A percentile compares a stretch with the other conserved stretches of the same genome.
Evolutionary conservation across 1,284 basidiomycete species (phyloP).

Genomic region (Stygiomarasmius scandens): DNA sequence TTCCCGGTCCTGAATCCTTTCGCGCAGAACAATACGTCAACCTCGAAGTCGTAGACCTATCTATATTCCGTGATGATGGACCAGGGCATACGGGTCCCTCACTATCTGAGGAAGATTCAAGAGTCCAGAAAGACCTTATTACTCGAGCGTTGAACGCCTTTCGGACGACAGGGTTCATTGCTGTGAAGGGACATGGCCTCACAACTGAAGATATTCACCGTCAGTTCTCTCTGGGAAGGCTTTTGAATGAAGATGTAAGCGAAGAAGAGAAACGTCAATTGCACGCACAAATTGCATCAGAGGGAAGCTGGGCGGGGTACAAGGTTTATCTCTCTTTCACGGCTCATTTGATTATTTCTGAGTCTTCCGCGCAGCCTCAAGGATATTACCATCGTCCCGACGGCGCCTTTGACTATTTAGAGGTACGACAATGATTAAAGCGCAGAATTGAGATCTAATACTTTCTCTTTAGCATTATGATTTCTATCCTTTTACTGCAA

Average conservation of each 20-base stretch:
- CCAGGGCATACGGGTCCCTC: too few relatives aligned
- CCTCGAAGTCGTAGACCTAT: constrained; percentile 15
- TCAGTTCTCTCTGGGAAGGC: constrained; percentile 19
- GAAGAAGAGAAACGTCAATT: constrained; percentile 17
- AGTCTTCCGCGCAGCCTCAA: constrained; percentile 17
- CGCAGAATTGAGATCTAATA: background rate
- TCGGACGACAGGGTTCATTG: constrained; percentile 14
- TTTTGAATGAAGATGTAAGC: constrained; percentile 16
- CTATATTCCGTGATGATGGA: constrained; percentile 8
- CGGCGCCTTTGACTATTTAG: constrained; percentile 18
- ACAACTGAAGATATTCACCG: constrained; percentile 15
- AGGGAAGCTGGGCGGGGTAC: constrained; percentile 23
- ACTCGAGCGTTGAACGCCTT: background rate
- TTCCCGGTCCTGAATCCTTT: background rate
- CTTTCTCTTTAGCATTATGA: constrained; percentile 15
- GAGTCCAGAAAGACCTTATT: constrained; percentile 2
- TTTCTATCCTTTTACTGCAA: constrained; percentile 16
- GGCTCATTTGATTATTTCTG: background rate
- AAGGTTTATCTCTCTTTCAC: constrained; percentile 13
- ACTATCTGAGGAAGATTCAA: too few relatives aligned
- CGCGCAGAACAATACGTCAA: constrained; percentile 14
- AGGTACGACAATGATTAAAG: constrained; percentile 3
- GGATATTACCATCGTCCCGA: constrained; percentile 20
- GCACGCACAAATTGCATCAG: constrained; percentile 16
- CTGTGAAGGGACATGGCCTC: constrained; percentile 20